Evolutionary conservation across 164 flowering plant genomes (phyloP).

Genomic region (Chimonanthus salicifolius): DNA sequence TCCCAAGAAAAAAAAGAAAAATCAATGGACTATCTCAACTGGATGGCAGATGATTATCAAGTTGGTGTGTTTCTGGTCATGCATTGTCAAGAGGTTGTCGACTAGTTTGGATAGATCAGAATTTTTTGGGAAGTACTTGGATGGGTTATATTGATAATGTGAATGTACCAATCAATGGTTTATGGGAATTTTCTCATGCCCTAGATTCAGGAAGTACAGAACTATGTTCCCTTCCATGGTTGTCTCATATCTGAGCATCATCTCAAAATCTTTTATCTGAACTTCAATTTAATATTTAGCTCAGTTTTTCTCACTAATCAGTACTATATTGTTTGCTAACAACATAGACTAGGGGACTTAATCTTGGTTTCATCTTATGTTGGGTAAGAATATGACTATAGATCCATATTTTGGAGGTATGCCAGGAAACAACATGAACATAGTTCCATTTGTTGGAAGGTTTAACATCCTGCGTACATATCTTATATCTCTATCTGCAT

Average conservation of each 20-base stretch:
- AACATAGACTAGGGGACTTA: background rate
- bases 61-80: background rate
- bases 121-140: background rate
- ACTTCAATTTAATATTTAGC: background rate
- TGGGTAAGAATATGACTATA: background rate
- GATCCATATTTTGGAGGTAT: too few species aligned
- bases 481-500: background rate
- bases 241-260: too few species aligned
- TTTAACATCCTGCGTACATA: background rate
- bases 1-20: too few species aligned
- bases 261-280: too few species aligned
- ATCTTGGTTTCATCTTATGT: background rate
- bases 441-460: background rate
- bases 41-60: too few species aligned
- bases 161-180: background rate
- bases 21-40: too few species aligned
- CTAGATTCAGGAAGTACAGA: too few species aligned
- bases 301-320: background rate
- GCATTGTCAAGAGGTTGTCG: background rate
- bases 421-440: background rate
- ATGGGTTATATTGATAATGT: background rate
- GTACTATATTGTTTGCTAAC: too few species aligned
- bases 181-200: background rate
- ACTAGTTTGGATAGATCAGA: background rate
- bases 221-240: too few species aligned